phyloP scores from a whole-genome alignment of 2,329 filamentous ascomycete genomes.

The Paecilomyces formosus region DNA sequence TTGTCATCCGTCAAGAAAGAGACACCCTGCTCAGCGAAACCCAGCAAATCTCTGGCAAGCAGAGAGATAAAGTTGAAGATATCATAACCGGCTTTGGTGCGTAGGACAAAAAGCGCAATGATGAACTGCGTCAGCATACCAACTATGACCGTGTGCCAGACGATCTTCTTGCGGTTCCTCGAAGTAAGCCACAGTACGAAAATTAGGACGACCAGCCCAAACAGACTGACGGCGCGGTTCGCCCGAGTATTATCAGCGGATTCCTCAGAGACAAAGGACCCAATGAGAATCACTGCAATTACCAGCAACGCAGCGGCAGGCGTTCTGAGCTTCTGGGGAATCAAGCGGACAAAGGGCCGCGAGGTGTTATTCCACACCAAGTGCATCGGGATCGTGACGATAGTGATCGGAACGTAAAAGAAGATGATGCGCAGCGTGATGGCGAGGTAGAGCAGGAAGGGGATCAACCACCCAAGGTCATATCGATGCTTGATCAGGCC shows the following conservation, averaged over 20 bases:
- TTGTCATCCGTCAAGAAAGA: constrained; percentile 57
- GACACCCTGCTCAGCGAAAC: constrained; percentile 67
- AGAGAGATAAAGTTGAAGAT: constrained; percentile 85
- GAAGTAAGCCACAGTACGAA: constrained; percentile 63
- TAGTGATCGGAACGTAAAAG: constrained; percentile 61
- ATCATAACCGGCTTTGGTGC: constrained; percentile 72
- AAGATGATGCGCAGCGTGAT: constrained; percentile 68
- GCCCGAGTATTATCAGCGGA: constrained; percentile 66
- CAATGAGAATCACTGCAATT: constrained; percentile 68
- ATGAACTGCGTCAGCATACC: constrained; percentile 87
- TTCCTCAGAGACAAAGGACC: constrained; percentile 66
- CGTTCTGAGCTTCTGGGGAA: constrained; percentile 60
- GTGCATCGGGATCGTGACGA: constrained; percentile 60
- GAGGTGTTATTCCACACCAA: constrained; percentile 61
- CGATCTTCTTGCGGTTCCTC: constrained; percentile 51
- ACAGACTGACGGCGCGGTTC: constrained; percentile 73
- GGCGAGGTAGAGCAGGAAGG: constrained; percentile 72
- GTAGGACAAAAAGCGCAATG: constrained; percentile 78
- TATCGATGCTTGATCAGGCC: constrained; percentile 64
- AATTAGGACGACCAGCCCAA: constrained; percentile 69
- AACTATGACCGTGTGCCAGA: constrained; percentile 74
- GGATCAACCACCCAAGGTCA: constrained; percentile 73
- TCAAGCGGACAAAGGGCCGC: constrained; percentile 49
- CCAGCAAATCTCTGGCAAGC: constrained; percentile 65
- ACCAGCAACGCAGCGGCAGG: constrained; percentile 56